Conservation (phyloP, 345 rosid species). For the Punica granatum region DNA sequence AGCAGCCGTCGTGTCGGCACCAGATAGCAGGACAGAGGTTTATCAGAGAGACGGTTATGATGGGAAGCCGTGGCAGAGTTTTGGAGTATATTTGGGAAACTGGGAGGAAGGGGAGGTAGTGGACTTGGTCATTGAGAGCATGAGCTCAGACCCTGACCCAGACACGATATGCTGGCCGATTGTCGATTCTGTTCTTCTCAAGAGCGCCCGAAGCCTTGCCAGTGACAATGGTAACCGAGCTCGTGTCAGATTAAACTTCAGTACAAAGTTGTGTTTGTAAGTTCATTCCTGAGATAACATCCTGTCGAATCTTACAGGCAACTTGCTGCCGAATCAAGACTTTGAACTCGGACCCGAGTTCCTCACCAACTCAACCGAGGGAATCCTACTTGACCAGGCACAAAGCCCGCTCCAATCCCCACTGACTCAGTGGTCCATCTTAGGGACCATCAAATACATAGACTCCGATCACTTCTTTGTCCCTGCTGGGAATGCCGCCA, state of each 20-base stretch:
- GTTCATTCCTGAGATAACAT: background rate
- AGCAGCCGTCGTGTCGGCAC: constrained; percentile 31
- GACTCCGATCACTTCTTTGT: constrained; percentile 44
- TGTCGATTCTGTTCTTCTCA: constrained; percentile 37
- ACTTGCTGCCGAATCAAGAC: constrained; percentile 46
- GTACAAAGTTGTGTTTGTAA: background rate
- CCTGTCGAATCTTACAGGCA: constrained; percentile 16
- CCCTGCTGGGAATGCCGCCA: constrained; percentile 51
- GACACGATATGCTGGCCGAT: constrained; percentile 54
- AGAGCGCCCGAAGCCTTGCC: constrained; percentile 19
- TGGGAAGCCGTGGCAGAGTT: constrained; percentile 38
- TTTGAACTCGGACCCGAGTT: constrained; percentile 55
- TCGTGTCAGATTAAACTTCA: background rate
- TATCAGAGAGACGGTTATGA: constrained; percentile 27
- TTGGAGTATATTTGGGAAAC: constrained; percentile 37
- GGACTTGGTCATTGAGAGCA: constrained; percentile 35
- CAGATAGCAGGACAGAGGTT: constrained; percentile 32
- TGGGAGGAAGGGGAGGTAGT: constrained; percentile 34
- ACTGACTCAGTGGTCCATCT: constrained; percentile 36
- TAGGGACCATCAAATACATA: constrained; percentile 48
- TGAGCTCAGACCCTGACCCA: constrained; percentile 24
- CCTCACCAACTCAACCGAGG: constrained; percentile 32
- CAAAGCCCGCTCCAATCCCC: constrained; percentile 40
- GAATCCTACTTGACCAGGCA: constrained; percentile 38
- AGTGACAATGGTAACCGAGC: constrained; percentile 25